Evolutionary conservation across 2,329 filamentous ascomycete species (phyloP), one percentile per base, ranked within the genome.

Genomic region (Hypoxylon sp.): DNA sequence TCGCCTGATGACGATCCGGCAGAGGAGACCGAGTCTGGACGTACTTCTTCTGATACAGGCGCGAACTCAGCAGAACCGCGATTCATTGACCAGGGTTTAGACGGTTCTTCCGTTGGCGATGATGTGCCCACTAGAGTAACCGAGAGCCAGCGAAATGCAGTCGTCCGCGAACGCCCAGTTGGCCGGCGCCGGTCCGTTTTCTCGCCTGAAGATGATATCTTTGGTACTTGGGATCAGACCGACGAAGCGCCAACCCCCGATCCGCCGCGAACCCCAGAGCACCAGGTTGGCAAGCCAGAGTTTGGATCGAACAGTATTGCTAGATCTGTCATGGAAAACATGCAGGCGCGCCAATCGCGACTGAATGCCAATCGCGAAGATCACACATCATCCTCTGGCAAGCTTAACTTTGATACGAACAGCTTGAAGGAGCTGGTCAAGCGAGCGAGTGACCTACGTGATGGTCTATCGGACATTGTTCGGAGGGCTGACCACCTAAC

Each of bases 371-470:
- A 67, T 9, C 48, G 65, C 43, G 70, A 68, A 63, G 64, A 42
- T 15, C 49, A 57, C n/a, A 50, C 53, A 54, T 67, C 63, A 7
- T 71, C 77, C 32, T 74, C 76, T 40, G 75, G 78, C 52, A 80
- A 80, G 70, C 78, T 87, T 63, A 85, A 86, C 51, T 88, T 88
- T 57, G 84, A 87, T 64, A 87, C 84, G 4, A 86, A 86, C 57
- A 87, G 82, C 67, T 75, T 88, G n/a, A 83, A 82, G 61, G 81
- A 84, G 62, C 72, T 88, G 43, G 84, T 88, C 26, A 83, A 82
- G 65, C 77, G 83, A 51, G 84, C 84, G 1, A 78, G 80, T 19
- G 79, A 81, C 46, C 69, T 88, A 23, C 78, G 80, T 19, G 82
- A 86, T 57, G 73, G 75, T 3, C 70, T 88, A 15, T 83, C 83